A percentile compares a stretch with the other conserved stretches of the same genome.
These are phyloP conservation scores for Penicillium dipodomyicola DNA, from an alignment of 495 filamentous ascomycete genomes.

Conservation along the genomic window DNA sequence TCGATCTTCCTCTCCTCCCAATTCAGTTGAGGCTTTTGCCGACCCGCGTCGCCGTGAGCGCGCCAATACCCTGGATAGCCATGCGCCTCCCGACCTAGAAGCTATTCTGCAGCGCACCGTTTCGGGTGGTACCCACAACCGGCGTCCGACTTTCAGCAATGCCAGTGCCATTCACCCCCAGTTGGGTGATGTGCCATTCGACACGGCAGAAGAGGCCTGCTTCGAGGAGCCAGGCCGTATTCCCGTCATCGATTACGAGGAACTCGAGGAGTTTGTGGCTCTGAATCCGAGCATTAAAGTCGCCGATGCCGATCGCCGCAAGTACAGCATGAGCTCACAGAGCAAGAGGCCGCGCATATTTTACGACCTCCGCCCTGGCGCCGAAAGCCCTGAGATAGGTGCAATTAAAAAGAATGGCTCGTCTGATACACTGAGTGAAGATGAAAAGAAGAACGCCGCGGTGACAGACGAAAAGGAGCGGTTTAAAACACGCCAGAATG, in stretches of 20 bases:
- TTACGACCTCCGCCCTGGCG: constrained; percentile 56
- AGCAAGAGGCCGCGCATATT: constrained; percentile 55
- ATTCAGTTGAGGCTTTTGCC: constrained; percentile 96
- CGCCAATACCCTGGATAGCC: constrained; percentile 62
- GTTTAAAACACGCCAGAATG: constrained; percentile 37
- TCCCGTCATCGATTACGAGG: constrained; percentile 78
- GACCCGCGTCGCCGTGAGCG: constrained; percentile 67
- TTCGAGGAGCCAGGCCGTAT: constrained; percentile 62
- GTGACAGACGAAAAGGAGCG: constrained; percentile 34
- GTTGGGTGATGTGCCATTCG: constrained; percentile 43
- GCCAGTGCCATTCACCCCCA: constrained; percentile 50
- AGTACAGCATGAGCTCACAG: constrained; percentile 54
- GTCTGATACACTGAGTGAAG: constrained; percentile 18
- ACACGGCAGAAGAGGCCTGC: constrained; percentile 76
- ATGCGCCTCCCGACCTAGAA: constrained; percentile 54
- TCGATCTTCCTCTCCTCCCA: constrained; percentile 81
- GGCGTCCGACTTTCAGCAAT: constrained; percentile 62
- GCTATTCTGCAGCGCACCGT: constrained; percentile 66
- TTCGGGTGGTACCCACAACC: constrained; percentile 63
- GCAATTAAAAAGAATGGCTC: constrained; percentile 35
- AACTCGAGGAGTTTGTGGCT: constrained; percentile 80
- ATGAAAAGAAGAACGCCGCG: constrained; percentile 24
- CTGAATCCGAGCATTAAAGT: constrained; percentile 49
- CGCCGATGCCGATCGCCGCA: constrained; percentile 37
- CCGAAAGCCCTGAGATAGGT: constrained; percentile 27